These are phyloP conservation scores for Talaromyces sp. DNA, from an alignment of 2,329 filamentous ascomycete species.

Conservation along the genomic window DNA sequence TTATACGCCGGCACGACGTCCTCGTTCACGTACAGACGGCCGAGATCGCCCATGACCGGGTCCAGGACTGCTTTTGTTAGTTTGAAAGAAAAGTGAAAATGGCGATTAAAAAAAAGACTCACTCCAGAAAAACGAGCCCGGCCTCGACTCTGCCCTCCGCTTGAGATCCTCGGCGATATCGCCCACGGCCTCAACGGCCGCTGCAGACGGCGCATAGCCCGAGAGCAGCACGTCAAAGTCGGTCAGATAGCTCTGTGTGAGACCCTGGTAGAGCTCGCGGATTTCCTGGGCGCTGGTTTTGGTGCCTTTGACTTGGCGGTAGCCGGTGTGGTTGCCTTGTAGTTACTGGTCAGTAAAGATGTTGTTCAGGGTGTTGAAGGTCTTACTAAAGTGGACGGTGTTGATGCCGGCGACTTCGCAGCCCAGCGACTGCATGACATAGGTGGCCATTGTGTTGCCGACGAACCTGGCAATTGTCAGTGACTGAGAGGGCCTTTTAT, in stretches of 20 bases:
- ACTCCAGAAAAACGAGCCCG: constrained; percentile 87
- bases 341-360: not conserved
- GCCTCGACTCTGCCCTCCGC: constrained; percentile 55
- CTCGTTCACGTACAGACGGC: constrained; percentile 81
- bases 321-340: constrained; percentile 90
- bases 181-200: constrained; percentile 78
- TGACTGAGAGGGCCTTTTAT: not conserved
- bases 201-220: constrained; percentile 86
- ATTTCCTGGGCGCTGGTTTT: constrained; percentile 79
- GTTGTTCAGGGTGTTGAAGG: not conserved
- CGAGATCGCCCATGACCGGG: constrained; percentile 97
- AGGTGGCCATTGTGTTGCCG: constrained; percentile 94
- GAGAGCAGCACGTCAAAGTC: constrained; percentile 93
- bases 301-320: constrained; percentile 81
- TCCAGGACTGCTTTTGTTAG: constrained; percentile 63
- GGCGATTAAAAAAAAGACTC: constrained; percentile 15
- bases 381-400: constrained; percentile 92
- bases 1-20: constrained; percentile 92
- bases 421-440: constrained; percentile 87
- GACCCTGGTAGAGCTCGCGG: constrained; percentile 73
- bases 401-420: constrained; percentile 93
- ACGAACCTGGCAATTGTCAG: constrained; percentile 66
- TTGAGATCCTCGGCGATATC: constrained; percentile 77
- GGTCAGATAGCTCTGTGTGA: constrained; percentile 77
- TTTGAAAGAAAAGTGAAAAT: not conserved